Evolutionary conservation across 345 rosid species (phyloP), one percentile per base, ranked within the genome.

Genomic region (Lenwebbia sp.): DNA sequence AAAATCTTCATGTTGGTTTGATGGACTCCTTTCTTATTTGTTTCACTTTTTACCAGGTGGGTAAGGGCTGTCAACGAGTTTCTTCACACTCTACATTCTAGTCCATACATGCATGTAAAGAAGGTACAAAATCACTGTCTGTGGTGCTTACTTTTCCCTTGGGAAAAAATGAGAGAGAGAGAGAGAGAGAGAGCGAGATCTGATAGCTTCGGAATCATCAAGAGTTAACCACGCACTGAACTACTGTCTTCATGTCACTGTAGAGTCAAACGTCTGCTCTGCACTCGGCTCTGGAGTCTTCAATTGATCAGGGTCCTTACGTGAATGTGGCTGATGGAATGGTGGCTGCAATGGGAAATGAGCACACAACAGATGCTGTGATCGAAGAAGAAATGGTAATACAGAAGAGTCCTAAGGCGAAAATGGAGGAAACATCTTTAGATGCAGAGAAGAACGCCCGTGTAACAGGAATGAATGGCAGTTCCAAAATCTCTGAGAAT

Each of bases 51-150:
- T 4, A 84, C 89, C 94, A 95, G 98, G 98, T 96, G 99, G 98
- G 97, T 96, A 30, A 92, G 97, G 87, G 98, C 98, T 75, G 88
- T 90, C 58, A 89, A 89, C 82, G 99, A 96, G 90, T 95, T 92
- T 92, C 97, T 95, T 85, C 86, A 87, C 21, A 91, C 90, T 49
- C 94, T 96, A 47, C 91, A 89, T 86, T 86, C 94, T 83, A 93
- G 98, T 89, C 92, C 91, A 26, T 82, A 90, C 85, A 95, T 95
- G 95, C 98, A 95, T 85, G 88, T 88, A 55, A 93, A 89, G 87
- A 88, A 90, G 85, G 93, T 92, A 93, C 95, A 93, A 87, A 37
- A 50, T 47, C 22, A 58, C 44, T 60, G 86, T 4, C 85, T 57
- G 50, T 41, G 25, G 57, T 2, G 41, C 55, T 54, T 33, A 54